Conservation (phyloP, 345 rosid species). For the Aquilaria yunnanensis region DNA sequence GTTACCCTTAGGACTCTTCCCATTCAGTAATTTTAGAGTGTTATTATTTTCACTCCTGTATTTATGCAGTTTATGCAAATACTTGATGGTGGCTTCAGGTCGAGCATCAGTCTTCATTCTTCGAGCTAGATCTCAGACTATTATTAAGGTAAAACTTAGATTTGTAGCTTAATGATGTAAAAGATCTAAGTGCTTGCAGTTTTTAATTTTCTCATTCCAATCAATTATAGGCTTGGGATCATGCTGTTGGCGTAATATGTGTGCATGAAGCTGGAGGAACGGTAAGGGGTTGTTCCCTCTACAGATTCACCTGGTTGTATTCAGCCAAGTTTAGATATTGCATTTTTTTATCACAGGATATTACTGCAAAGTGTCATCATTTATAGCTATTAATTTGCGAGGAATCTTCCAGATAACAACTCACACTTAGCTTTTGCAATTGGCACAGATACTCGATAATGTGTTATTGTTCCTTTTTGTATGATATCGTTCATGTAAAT, state of each 20-base stretch:
- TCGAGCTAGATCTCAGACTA: conserved; percentile 21
- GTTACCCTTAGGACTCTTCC: too few species aligned
- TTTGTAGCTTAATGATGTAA: neutral
- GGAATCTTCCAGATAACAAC: too few species aligned
- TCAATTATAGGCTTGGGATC: conserved; percentile 77
- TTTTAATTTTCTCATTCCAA: conserved; percentile 3
- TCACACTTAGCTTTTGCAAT: too few species aligned
- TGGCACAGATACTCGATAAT: too few species aligned
- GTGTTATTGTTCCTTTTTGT: too few species aligned
- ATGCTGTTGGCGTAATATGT: conserved; percentile 87
- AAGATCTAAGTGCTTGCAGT: neutral
- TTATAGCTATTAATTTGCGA: too few species aligned
- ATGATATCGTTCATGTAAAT: too few species aligned
- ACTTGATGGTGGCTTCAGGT: conserved; percentile 64
- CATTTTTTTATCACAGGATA: too few species aligned
- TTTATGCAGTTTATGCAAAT: conserved; percentile 53
- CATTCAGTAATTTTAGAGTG: too few species aligned
- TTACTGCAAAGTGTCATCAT: too few species aligned
- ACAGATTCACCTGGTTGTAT: neutral
- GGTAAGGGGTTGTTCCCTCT: conserved; percentile 29
- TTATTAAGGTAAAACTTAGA: conserved; percentile 32
- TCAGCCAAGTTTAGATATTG: too few species aligned
- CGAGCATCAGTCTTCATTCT: conserved; percentile 44
- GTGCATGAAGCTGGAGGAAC: conserved; percentile 92
- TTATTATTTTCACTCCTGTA: neutral